A percentile compares a stretch with the other conserved stretches of the same genome.
These are phyloP conservation scores for Oenanthe javanica DNA, from an alignment of 140 eudicot species.

Conservation along the genomic window DNA sequence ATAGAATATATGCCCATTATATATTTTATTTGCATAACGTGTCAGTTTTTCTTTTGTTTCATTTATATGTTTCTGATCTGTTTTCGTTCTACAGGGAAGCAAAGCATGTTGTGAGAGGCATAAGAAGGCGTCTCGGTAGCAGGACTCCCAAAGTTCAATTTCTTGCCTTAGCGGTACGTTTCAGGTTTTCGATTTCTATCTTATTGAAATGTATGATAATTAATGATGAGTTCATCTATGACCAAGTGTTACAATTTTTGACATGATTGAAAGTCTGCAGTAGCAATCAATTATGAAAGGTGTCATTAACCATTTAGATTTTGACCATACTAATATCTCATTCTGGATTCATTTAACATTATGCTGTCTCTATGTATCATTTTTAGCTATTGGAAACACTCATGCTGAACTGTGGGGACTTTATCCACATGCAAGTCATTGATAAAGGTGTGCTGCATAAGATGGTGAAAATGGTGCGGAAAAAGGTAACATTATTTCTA, in stretches of 20 bases:
- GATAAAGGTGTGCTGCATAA: constrained; percentile 77
- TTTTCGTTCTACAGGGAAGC: constrained; percentile 56
- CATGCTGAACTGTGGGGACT: constrained; percentile 77
- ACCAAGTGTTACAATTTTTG: background rate
- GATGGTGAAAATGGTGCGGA: constrained; percentile 78
- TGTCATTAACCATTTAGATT: background rate
- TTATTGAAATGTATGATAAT: background rate
- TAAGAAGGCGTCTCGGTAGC: constrained; percentile 79
- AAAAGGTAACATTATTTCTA: constrained; percentile 45
- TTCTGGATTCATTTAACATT: background rate
- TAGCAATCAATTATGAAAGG: background rate
- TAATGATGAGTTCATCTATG: background rate
- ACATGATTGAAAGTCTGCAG: background rate
- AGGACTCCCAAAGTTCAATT: constrained; percentile 80
- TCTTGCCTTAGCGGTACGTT: constrained; percentile 75
- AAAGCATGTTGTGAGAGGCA: constrained; percentile 82
- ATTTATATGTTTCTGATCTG: background rate
- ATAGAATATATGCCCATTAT: background rate
- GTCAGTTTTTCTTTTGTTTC: background rate
- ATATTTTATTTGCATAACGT: background rate
- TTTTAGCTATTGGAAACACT: constrained; percentile 73
- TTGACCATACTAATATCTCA: background rate
- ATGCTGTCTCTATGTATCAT: background rate
- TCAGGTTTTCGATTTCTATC: background rate
- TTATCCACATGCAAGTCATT: constrained; percentile 84